phyloP scores from a whole-genome alignment of 164 flowering plant species.

The Aristolochia contorta region DNA sequence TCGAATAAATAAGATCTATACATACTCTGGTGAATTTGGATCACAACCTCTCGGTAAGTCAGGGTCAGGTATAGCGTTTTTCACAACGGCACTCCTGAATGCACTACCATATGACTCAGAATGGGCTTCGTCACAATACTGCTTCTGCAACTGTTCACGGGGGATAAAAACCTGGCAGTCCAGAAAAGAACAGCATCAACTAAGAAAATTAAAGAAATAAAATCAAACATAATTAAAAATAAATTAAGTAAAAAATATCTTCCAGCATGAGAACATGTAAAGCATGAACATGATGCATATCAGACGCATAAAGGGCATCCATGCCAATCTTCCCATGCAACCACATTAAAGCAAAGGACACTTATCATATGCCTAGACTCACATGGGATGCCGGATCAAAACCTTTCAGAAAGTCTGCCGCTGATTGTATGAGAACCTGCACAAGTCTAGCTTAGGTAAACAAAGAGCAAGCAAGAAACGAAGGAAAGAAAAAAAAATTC shows the following conservation, averaged over 20 bases:
- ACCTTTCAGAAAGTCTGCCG: slow-evolving; percentile 47
- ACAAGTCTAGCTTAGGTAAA: neutral
- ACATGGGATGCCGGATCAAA: slow-evolving; percentile 74
- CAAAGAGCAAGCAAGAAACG: neutral
- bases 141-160: slow-evolving; percentile 67
- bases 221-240: neutral
- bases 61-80: slow-evolving; percentile 72
- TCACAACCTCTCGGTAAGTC: slow-evolving; percentile 72
- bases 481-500: neutral
- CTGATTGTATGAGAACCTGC: slow-evolving; percentile 68
- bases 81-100: slow-evolving; percentile 37
- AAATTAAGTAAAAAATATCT: neutral
- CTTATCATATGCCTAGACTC: slow-evolving; percentile 21
- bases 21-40: slow-evolving; percentile 73
- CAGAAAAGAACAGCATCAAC: slow-evolving; percentile 1
- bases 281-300: too few species aligned
- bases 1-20: neutral
- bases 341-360: neutral
- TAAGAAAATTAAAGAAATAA: neutral
- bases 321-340: too few species aligned
- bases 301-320: too few species aligned
- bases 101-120: slow-evolving; percentile 36
- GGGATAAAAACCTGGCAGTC: slow-evolving; percentile 36
- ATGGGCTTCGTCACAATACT: slow-evolving; percentile 34
- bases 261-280: neutral